These are phyloP conservation scores for Rutidosis leptorrhynchoides DNA, from an alignment of 129 eudicot genomes.

Conservation along the genomic window DNA sequence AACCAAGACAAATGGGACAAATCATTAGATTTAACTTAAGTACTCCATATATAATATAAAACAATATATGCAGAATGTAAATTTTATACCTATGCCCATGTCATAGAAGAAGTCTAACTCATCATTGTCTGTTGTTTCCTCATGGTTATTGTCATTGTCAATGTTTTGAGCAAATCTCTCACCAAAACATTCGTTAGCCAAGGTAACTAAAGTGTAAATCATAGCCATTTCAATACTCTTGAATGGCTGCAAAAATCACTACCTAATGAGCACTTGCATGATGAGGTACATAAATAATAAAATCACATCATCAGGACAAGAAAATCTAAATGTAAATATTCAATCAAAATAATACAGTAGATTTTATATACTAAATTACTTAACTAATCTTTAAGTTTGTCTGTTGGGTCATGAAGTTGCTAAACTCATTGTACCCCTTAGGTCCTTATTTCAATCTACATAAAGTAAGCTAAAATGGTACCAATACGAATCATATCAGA, in stretches of 20 bases:
- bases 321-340: not conserved
- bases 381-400: constrained; percentile 33
- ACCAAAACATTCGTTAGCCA: constrained; percentile 89
- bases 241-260: constrained; percentile 48
- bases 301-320: not conserved
- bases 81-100: too few relatives aligned
- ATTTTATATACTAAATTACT: constrained; percentile 20
- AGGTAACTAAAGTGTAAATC: constrained; percentile 78
- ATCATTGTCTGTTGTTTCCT: constrained; percentile 52
- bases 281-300: constrained; percentile 4
- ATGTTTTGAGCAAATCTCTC: constrained; percentile 3
- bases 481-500: constrained; percentile 26
- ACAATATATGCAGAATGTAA: not conserved
- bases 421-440: constrained; percentile 31
- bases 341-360: not conserved
- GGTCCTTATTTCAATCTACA: too few relatives aligned
- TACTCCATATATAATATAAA: too few relatives aligned
- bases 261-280: constrained; percentile 14
- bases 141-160: constrained; percentile 39
- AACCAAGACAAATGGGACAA: too few relatives aligned
- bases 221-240: constrained; percentile 99
- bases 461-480: constrained; percentile 23
- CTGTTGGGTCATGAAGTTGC: constrained; percentile 34
- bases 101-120: too few relatives aligned
- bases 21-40: too few relatives aligned